Base-by-base conservation (phyloP, 2,329 filamentous ascomycete species). In the Penicillium expansum region DNA sequence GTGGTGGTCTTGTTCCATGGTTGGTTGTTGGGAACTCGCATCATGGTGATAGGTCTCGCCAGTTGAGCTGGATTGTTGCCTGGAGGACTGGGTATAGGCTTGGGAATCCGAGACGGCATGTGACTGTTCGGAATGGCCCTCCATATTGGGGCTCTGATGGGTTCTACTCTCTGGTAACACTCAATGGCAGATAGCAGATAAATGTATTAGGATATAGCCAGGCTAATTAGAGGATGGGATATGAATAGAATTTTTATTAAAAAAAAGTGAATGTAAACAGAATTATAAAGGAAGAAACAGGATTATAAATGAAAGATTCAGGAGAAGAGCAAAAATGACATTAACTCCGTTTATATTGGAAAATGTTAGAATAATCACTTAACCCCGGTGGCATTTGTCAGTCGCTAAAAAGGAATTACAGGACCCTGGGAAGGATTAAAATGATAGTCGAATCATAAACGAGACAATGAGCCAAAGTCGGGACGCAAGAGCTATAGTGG, bases 91-190 rank as follows among this genome's bases (percentile, higher is more conserved):
- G 5, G 24, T 27, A 47, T 53, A 33, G 30, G 52, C 32, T 18
- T 61, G 58, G 30, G 57, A 38, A 39, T 64, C 60, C 50, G 48
- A 54, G 41, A 47, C 52, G 52, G 41, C 44, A 56, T 61, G 62
- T n/a, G 42, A 22, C 51, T 53, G 54, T 39, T 41, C 48, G 32
- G 54, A 56, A 50, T 60, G 33, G 51, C 51, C 58, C 45, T 65
- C 64, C 64, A 67, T 67, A 53, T 64, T 53, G 57, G 39, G n/a
- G 20, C 27, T 29, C 14, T 11, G 42, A 27, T 27, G 27, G 14
- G 16, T 16, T 57, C 39, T 59, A 59, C 56, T 60, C 55, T 49
- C 41, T 43, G 41, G 27, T 14, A 41, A 43, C 10, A 35, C 18
- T 52, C 60, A 58, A 59, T 57, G 27, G 57, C 18, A 52, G 50